Percentiles rank a stretch among this genome's conserved stretches.
Evolutionary conservation across 2,329 filamentous ascomycete species (phyloP).

Genomic region (Penicillium sp.): DNA sequence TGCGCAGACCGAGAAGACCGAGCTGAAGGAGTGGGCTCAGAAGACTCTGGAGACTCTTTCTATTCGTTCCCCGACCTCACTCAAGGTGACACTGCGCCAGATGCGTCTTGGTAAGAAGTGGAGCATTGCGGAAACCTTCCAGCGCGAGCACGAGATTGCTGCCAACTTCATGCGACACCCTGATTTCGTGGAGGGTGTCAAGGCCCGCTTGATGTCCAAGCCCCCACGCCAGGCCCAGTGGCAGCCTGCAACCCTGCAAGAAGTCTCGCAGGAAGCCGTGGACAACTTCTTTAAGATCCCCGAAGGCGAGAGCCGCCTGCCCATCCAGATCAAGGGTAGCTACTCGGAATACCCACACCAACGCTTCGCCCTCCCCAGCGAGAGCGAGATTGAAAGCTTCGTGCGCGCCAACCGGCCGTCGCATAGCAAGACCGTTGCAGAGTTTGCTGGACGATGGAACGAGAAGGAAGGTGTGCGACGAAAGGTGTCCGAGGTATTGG

Average conservation of each 20-base stretch:
- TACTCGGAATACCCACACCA: conserved; percentile 69
- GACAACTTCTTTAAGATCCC: conserved; percentile 63
- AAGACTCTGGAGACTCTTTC: conserved; percentile 70
- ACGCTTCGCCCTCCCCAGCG: conserved; percentile 64
- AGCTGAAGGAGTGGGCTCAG: conserved; percentile 66
- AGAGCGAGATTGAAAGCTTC: conserved; percentile 49
- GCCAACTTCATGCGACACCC: conserved; percentile 81
- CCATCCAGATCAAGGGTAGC: conserved; percentile 55
- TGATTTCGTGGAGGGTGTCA: conserved; percentile 91
- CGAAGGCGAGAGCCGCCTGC: conserved; percentile 45
- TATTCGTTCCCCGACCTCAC: conserved; percentile 74
- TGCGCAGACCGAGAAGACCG: too few relatives aligned
- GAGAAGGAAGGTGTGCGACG: conserved; percentile 64
- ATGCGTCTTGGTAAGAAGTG: conserved; percentile 70
- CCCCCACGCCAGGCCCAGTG: conserved; percentile 62
- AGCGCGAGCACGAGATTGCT: conserved; percentile 78
- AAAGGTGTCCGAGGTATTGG: conserved; percentile 63
- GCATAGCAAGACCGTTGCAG: conserved; percentile 52
- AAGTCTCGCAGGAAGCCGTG: conserved; percentile 55
- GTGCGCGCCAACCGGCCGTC: conserved; percentile 41
- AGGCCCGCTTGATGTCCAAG: conserved; percentile 69
- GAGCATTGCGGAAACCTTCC: conserved; percentile 79
- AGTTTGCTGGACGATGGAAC: conserved; percentile 55
- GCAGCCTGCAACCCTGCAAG: conserved; percentile 67
- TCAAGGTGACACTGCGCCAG: conserved; percentile 77